Conservation (phyloP, 352 stramenopile genomes). For the Globisporangium yorkense region DNA sequence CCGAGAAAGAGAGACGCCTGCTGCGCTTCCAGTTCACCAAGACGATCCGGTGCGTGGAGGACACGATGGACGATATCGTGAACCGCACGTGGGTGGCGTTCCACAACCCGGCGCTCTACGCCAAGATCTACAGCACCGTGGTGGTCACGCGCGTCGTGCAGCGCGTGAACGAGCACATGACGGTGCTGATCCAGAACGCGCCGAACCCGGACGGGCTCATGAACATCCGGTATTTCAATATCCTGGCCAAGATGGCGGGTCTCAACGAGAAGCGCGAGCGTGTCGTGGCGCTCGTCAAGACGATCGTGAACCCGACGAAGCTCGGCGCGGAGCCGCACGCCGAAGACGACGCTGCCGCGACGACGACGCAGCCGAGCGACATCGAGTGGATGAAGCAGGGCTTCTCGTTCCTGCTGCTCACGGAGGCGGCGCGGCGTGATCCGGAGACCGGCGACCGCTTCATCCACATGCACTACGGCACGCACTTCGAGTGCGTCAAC, state of each 20-base stretch:
- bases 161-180: slow-evolving; percentile 26
- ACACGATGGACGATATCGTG: slow-evolving; percentile 36
- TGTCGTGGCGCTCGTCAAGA: too few species aligned
- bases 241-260: slow-evolving; percentile 21
- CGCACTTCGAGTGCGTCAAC: slow-evolving; percentile 36
- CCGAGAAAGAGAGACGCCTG: slow-evolving; percentile 10
- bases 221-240: slow-evolving; percentile 41
- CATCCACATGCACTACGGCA: slow-evolving; percentile 10
- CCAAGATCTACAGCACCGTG: slow-evolving; percentile 33
- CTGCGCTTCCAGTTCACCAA: slow-evolving; percentile 49
- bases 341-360: too few species aligned
- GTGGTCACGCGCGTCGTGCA: slow-evolving; percentile 33
- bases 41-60: slow-evolving; percentile 21
- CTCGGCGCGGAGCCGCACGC: too few species aligned
- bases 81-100: slow-evolving; percentile 36
- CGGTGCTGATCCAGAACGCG: slow-evolving; percentile 34
- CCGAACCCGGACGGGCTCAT: slow-evolving; percentile 18
- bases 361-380: slow-evolving; percentile 18
- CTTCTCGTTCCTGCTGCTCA: slow-evolving; percentile 37
- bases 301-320: too few species aligned
- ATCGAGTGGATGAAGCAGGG: slow-evolving; percentile 44
- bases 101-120: slow-evolving; percentile 28
- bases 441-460: slow-evolving; percentile 4
- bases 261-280: too few species aligned
- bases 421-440: slow-evolving; percentile 23